Conservation (phyloP, 1,284 basidiomycete species). For the Schizopora paradoxa region DNA sequence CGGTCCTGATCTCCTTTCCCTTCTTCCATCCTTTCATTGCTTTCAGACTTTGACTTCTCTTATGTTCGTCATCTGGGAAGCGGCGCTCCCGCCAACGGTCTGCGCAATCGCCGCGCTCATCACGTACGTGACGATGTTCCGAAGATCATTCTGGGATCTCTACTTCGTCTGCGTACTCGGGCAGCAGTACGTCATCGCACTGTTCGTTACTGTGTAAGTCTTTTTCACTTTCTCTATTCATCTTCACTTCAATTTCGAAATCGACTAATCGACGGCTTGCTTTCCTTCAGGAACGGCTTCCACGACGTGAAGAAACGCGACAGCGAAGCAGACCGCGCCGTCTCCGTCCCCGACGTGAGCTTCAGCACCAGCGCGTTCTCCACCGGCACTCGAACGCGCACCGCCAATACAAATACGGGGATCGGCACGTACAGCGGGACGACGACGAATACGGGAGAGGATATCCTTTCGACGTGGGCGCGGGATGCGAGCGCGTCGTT, state of each 20-base stretch:
- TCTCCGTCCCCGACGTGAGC: too few species aligned
- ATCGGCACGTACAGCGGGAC: too few species aligned
- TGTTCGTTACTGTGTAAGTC: slow-evolving; percentile 28
- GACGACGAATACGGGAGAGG: too few species aligned
- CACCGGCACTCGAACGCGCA: too few species aligned
- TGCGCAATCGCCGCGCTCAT: slow-evolving; percentile 26
- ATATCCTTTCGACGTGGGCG: too few species aligned
- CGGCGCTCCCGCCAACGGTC: slow-evolving; percentile 27
- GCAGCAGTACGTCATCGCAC: slow-evolving; percentile 30
- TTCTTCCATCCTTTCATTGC: background rate
- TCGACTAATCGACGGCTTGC: too few species aligned
- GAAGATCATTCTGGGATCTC: slow-evolving; percentile 26
- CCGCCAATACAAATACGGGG: too few species aligned
- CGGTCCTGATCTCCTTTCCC: too few species aligned
- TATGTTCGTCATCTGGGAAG: slow-evolving; percentile 29
- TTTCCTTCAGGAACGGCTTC: background rate
- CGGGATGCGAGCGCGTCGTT: too few species aligned
- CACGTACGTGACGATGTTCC: slow-evolving; percentile 21
- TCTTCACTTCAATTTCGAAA: background rate
- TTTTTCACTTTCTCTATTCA: background rate
- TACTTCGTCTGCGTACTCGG: slow-evolving; percentile 28
- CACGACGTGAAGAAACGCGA: background rate
- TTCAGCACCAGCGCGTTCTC: too few species aligned
- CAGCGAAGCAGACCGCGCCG: background rate
- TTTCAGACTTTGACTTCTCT: slow-evolving; percentile 19